Conservation (phyloP, 2,329 filamentous ascomycete genomes). For the Ceratocystis ficicola region DNA sequence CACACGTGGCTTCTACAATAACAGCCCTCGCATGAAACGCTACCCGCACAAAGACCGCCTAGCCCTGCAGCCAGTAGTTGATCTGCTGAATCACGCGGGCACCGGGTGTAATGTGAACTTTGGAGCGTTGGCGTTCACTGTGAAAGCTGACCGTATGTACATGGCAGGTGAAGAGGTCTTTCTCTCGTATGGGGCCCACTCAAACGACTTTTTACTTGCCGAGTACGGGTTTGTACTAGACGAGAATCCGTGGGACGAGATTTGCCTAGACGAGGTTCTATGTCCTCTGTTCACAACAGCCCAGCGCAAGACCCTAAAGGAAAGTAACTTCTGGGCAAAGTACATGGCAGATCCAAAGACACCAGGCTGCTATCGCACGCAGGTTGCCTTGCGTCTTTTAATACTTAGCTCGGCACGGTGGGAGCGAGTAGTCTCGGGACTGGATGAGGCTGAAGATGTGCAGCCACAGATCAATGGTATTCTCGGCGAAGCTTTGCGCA, state of each 20-base stretch:
- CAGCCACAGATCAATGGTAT: constrained; percentile 31
- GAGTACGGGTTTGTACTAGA: constrained; percentile 49
- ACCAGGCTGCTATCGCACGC: constrained; percentile 42
- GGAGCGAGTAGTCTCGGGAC: constrained; percentile 35
- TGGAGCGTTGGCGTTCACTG: constrained; percentile 39
- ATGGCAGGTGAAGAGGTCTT: constrained; percentile 50
- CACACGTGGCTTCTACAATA: constrained; percentile 51
- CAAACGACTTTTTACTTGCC: constrained; percentile 58
- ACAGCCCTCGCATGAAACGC: constrained; percentile 35
- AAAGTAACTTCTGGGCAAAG: constrained; percentile 37
- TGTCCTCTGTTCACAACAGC: constrained; percentile 30
- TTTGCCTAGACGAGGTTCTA: constrained; percentile 37
- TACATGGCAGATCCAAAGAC: constrained; percentile 40
- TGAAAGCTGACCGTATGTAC: constrained; percentile 42
- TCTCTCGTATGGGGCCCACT: constrained; percentile 57
- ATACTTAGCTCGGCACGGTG: constrained; percentile 34
- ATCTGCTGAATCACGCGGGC: constrained; percentile 53
- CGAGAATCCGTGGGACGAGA: constrained; percentile 41
- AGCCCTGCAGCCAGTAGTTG: constrained; percentile 58
- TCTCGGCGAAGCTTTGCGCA: constrained; percentile 31
- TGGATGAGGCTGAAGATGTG: constrained; percentile 36
- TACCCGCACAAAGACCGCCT: constrained; percentile 45
- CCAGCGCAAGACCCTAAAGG: constrained; percentile 34
- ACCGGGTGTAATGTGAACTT: constrained; percentile 42
- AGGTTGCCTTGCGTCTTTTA: constrained; percentile 39